These are phyloP conservation scores for Durio zibethinus DNA, from an alignment of 345 rosid species.

Conservation along the genomic window DNA sequence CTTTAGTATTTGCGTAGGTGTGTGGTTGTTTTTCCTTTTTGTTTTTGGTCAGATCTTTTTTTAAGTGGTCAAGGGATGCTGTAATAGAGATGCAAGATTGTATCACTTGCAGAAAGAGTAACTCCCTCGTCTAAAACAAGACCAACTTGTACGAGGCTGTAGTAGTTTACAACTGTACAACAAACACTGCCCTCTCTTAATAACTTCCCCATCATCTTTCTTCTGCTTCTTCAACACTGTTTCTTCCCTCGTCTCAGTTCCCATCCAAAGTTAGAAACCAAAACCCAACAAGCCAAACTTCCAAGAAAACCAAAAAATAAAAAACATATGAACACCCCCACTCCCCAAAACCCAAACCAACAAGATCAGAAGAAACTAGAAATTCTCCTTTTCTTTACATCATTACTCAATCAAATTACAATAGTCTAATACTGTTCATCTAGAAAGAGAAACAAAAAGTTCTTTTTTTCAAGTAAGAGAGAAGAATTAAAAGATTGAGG, in stretches of 20 bases:
- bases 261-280: slow-evolving; percentile 26
- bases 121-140: slow-evolving; percentile 24
- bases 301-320: background rate
- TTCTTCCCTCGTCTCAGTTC: slow-evolving; percentile 27
- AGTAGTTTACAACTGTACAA: slow-evolving; percentile 21
- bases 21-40: background rate
- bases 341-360: slow-evolving; percentile 19
- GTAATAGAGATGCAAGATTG: slow-evolving; percentile 17
- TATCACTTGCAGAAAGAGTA: slow-evolving; percentile 18
- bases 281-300: slow-evolving; percentile 14
- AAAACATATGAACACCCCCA: background rate
- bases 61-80: slow-evolving; percentile 16
- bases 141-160: slow-evolving; percentile 34
- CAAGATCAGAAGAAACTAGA: slow-evolving; percentile 22
- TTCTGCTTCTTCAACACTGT: slow-evolving; percentile 25
- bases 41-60: slow-evolving; percentile 13
- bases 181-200: slow-evolving; percentile 20
- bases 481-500: background rate
- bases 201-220: slow-evolving; percentile 30
- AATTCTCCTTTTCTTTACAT: slow-evolving; percentile 13
- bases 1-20: background rate
- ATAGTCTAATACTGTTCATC: slow-evolving; percentile 28
- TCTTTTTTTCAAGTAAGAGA: background rate
- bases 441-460: background rate
- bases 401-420: slow-evolving; percentile 19